Base-by-base conservation (phyloP, 2,329 filamentous ascomycete genomes). In the Grosmannia clavigera region DNA sequence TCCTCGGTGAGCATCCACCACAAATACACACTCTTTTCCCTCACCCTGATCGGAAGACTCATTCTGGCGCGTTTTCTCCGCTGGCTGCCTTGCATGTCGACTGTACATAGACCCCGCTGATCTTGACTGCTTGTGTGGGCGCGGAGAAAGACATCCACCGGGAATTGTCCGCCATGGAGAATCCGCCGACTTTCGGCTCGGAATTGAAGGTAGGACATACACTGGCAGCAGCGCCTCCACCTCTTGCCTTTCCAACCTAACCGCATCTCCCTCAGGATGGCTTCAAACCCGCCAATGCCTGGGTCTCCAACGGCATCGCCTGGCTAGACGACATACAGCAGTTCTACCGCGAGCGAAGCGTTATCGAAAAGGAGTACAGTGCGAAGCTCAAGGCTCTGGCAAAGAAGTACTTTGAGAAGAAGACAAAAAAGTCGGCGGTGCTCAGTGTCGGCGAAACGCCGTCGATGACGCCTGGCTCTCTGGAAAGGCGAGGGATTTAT, bases 261-360 rank as follows among this genome's bases (percentile, higher is more conserved):
- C 52, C 33, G 29, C 48, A 50, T 46, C 3, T 31, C 48, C 14
- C 16, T 51, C 65, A 96, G 90, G 94, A 99, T 84, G 90, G 88
- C 70, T 99, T 96, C 81, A 96, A 95, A 75, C 84, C 90, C 22
- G 91, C 95, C 71, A 96, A 92, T 75, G 84, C 81, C 68, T 99
- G 94, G 94, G 89, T 95, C 61, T 80, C 84, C 64, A 86, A 89
- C 72, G 91, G 92, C 65, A 95, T 99, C 71, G 79, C 83, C 65
- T 99, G 92, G 92, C 85, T 99, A 62, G 92, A 96, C 68, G 94
- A 99, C 68, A 89, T 99, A 64, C 90, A 99, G 73, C 86, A 90
- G 70, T 99, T 97, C 78, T 99, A 97, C 78, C 89, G 94, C 65
- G 94, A 99, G 74, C 84, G 95, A 61, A 90, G 90, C 70, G 84